phyloP scores from a whole-genome alignment of 345 rosid genomes.

The Bretschneidera sinensis region DNA sequence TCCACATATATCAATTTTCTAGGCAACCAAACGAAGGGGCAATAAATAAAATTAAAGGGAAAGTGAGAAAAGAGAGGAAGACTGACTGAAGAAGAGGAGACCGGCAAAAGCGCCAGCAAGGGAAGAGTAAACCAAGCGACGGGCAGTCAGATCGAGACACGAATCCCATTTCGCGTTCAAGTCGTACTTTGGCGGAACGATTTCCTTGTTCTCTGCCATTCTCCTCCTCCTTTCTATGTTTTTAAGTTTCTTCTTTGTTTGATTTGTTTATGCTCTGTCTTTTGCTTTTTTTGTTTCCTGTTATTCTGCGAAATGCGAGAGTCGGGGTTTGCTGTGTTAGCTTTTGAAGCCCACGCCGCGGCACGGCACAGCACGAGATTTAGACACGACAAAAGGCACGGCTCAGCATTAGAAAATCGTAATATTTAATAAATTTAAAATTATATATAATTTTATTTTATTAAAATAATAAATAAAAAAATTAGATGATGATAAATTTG shows the following conservation, averaged over 20 bases:
- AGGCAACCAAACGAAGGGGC: not conserved
- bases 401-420: too few relatives aligned
- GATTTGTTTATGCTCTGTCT: not conserved
- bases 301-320: too few relatives aligned
- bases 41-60: not conserved
- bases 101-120: slow-evolving; percentile 77
- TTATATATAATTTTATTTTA: too few relatives aligned
- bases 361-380: too few relatives aligned
- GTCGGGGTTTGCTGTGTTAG: too few relatives aligned
- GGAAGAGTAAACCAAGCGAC: slow-evolving; percentile 80
- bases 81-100: slow-evolving; percentile 83
- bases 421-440: too few relatives aligned
- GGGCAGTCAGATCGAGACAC: slow-evolving; percentile 80
- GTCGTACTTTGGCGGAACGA: slow-evolving; percentile 37
- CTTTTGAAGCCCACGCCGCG: too few relatives aligned
- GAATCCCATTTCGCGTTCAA: slow-evolving; percentile 86
- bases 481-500: too few relatives aligned
- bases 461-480: too few relatives aligned
- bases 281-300: not conserved
- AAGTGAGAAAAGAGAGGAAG: slow-evolving; percentile 1
- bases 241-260: not conserved
- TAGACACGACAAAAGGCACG: too few relatives aligned
- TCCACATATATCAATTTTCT: not conserved
- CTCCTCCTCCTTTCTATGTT: not conserved
- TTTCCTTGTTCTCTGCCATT: slow-evolving; percentile 38